Evolutionary conservation across 176 grass and related monocot genomes (phyloP), one percentile per base, ranked within the genome.

Genomic region (Zizania latifolia): DNA sequence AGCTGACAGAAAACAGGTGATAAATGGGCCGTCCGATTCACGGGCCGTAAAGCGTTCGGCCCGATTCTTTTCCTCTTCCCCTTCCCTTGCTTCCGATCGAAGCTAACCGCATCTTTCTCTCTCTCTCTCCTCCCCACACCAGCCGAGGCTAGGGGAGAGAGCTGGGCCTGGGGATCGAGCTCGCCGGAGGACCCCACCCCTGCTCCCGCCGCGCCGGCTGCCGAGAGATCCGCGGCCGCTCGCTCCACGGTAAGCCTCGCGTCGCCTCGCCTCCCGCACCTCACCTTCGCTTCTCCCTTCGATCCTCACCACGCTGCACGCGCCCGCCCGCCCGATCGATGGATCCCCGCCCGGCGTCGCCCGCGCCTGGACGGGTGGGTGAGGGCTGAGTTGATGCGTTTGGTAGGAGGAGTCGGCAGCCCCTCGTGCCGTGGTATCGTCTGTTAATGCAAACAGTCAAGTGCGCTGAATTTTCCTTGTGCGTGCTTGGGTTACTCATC

Each of bases 71-170:
- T n/a, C n/a, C n/a, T n/a, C n/a, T n/a, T n/a, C n/a, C n/a, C n/a
- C 37, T 60, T n/a, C n/a, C 36, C 37, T 72, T 55, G 11, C 58
- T 64, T 73, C 69, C 58, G 69, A 65, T 82, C 79, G 58, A 53
- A 73, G 58, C 58, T 35, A 64, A 62, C 68, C 58, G 40, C 62
- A 24, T 27, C 26, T 14, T 70, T 39, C 45, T 46, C 17, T 13
- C 23, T 39, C 29, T 36, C n/a, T 36, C 34, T 36, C 15, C n/a
- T n/a, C n/a, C 6, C 48, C 48, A 4, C 77, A 24, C 65, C 65
- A 26, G 61, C 38, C 36, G 43, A 45, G n/a, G 1, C 60, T 54
- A n/a, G n/a, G n/a, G n/a, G n/a, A n/a, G n/a, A n/a, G n/a, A n/a
- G n/a, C n/a, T n/a, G n/a, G n/a, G n/a, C n/a, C n/a, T n/a, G n/a